Conservation (phyloP, 352 stramenopile species). For the Phytophthora ohioensis region DNA sequence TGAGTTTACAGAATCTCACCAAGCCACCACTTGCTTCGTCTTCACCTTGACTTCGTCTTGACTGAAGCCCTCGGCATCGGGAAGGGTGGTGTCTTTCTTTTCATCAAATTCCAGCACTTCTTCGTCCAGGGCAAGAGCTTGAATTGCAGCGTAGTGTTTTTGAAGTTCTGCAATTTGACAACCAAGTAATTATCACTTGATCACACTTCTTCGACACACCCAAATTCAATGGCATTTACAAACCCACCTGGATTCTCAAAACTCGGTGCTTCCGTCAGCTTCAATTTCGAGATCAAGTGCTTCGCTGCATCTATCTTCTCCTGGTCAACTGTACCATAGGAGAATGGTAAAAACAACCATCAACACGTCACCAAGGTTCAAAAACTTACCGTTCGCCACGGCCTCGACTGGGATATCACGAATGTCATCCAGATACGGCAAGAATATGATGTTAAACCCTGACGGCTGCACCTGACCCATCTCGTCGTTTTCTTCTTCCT, state of each 20-base stretch:
- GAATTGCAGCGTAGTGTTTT: constrained; percentile 85
- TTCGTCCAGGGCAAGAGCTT: constrained; percentile 79
- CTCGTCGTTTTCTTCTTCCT: constrained; percentile 79
- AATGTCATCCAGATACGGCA: constrained; percentile 87
- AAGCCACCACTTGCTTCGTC: not conserved
- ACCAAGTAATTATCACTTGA: constrained; percentile 3
- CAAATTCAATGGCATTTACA: not conserved
- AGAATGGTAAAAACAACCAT: constrained; percentile 1
- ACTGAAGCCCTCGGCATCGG: constrained; percentile 74
- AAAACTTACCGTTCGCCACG: constrained; percentile 44
- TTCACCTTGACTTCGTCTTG: constrained; percentile 73
- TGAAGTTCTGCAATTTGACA: constrained; percentile 64
- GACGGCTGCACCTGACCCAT: constrained; percentile 83
- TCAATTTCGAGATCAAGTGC: constrained; percentile 75
- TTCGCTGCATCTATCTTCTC: constrained; percentile 76
- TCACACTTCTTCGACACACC: no score
- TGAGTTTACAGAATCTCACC: not conserved
- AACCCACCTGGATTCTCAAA: constrained; percentile 83
- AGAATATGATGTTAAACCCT: constrained; percentile 81
- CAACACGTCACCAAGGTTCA: constrained; percentile 9
- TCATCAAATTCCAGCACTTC: constrained; percentile 83
- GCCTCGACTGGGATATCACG: constrained; percentile 64
- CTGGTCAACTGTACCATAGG: constrained; percentile 37
- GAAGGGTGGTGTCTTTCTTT: constrained; percentile 76
- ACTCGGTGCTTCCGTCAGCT: constrained; percentile 71